These are phyloP conservation scores for Cokeromyces recurvatus DNA, from an alignment of 371 early-diverging fungal genomes.

Conservation along the genomic window DNA sequence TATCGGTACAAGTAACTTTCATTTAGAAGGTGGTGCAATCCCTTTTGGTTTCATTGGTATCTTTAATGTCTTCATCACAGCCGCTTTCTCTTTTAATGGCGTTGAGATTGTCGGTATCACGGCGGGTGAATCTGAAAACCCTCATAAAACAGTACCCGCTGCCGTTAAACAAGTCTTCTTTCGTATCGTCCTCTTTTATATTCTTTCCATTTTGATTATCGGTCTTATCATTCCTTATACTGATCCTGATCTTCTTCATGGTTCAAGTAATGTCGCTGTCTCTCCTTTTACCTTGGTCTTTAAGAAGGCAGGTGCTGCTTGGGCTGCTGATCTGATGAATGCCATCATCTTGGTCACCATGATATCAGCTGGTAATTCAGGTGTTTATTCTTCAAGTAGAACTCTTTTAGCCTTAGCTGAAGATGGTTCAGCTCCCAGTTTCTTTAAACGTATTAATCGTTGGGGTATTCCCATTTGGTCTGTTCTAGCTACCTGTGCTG, in stretches of 20 bases:
- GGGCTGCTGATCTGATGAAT: conserved; percentile 72
- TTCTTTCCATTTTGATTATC: conserved; percentile 64
- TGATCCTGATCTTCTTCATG: conserved; percentile 42
- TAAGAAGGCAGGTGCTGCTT: conserved; percentile 53
- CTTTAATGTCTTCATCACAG: conserved; percentile 61
- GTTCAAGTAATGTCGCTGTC: conserved; percentile 38
- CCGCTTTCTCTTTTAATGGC: conserved; percentile 81
- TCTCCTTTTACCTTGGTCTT: conserved; percentile 72
- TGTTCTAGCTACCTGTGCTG: conserved; percentile 43
- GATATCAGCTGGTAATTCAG: conserved; percentile 70
- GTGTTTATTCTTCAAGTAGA: conserved; percentile 65
- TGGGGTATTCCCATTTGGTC: conserved; percentile 60
- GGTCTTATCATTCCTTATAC: conserved; percentile 63
- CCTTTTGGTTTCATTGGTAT: conserved; percentile 65
- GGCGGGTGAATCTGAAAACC: conserved; percentile 65
- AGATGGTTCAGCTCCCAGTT: conserved; percentile 58
- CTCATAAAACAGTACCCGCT: conserved; percentile 61
- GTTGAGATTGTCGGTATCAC: conserved; percentile 72
- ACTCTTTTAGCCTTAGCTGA: conserved; percentile 62
- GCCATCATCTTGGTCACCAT: conserved; percentile 66
- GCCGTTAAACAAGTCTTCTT: conserved; percentile 68
- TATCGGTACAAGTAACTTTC: conserved; percentile 55
- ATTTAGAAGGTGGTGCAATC: conserved; percentile 61
- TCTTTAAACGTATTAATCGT: conserved; percentile 45
- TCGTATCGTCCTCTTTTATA: conserved; percentile 71